Evolutionary conservation across 805 yeast genomes (phyloP).

Genomic region (Cyberlindnera sargentensis): DNA sequence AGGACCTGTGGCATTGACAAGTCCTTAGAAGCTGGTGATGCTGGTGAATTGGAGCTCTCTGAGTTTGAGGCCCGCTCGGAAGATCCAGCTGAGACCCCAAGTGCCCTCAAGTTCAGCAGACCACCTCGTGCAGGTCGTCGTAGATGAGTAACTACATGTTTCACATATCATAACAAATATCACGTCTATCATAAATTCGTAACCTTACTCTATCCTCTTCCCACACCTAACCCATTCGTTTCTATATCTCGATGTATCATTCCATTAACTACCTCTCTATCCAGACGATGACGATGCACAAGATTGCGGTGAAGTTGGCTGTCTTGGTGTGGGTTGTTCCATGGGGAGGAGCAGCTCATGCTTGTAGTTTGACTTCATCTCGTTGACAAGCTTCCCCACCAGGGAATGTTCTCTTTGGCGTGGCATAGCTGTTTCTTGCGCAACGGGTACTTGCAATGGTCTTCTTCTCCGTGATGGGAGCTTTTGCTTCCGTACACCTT

Average conservation of each 20-base stretch:
- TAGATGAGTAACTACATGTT: constrained; percentile 11
- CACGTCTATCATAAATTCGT: constrained; percentile 1
- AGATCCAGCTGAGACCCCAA: constrained; percentile 7
- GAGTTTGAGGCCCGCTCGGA: constrained; percentile 29
- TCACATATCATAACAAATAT: too few species aligned
- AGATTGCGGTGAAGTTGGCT: background rate
- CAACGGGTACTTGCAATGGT: background rate
- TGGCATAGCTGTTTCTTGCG: background rate
- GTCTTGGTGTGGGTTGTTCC: background rate
- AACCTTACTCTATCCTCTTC: constrained; percentile 6
- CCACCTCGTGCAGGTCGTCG: constrained; percentile 70
- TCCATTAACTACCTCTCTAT: too few species aligned
- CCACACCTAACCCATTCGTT: constrained; percentile 56
- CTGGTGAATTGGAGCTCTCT: constrained; percentile 55
- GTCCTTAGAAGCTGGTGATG: constrained; percentile 66
- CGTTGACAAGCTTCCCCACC: background rate
- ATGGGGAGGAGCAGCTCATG: background rate
- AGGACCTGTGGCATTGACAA: constrained; percentile 25
- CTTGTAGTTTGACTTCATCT: background rate
- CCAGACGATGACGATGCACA: background rate
- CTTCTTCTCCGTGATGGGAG: constrained; percentile 15
- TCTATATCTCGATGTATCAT: background rate
- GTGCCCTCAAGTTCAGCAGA: constrained; percentile 39
- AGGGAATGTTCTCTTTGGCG: background rate
- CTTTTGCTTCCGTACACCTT: constrained; percentile 11